These are phyloP conservation scores for Trichoderma sp. DNA, from an alignment of 2,329 filamentous ascomycete genomes.

Conservation along the genomic window DNA sequence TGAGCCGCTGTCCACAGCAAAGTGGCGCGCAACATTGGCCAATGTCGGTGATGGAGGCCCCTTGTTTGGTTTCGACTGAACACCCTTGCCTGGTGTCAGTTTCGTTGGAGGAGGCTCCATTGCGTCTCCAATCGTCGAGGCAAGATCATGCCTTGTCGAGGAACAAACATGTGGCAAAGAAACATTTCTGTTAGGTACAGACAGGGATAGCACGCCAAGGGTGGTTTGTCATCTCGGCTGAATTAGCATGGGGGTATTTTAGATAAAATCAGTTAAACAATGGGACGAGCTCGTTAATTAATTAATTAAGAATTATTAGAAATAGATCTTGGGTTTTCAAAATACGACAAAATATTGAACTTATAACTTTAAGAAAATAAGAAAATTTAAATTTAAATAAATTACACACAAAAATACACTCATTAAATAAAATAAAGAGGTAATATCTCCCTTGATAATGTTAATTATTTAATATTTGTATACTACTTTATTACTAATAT, in stretches of 20 bases:
- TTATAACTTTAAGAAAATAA: not conserved
- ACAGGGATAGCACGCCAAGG: not conserved
- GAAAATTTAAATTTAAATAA: not conserved
- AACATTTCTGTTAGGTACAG: not conserved
- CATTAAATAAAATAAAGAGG: not conserved
- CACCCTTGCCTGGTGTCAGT: constrained; percentile 10
- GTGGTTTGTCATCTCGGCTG: not conserved
- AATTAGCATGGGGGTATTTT: not conserved
- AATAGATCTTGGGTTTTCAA: not conserved
- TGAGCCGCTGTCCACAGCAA: constrained; percentile 7
- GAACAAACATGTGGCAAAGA: not conserved
- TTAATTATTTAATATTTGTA: not conserved
- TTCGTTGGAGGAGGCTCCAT: constrained; percentile 8
- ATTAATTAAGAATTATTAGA: not conserved
- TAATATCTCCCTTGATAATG: not conserved
- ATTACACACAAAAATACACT: not conserved
- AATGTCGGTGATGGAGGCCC: not conserved
- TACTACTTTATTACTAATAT: not conserved
- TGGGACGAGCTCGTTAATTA: too few species aligned
- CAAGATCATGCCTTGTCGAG: not conserved
- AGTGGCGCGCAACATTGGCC: not conserved
- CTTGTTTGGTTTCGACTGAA: not conserved
- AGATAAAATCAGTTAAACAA: not conserved
- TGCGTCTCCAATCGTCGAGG: not conserved
- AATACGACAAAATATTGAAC: not conserved